Conservation (phyloP, 352 stramenopile genomes). For the Globisporangium rhizosaccharum region DNA sequence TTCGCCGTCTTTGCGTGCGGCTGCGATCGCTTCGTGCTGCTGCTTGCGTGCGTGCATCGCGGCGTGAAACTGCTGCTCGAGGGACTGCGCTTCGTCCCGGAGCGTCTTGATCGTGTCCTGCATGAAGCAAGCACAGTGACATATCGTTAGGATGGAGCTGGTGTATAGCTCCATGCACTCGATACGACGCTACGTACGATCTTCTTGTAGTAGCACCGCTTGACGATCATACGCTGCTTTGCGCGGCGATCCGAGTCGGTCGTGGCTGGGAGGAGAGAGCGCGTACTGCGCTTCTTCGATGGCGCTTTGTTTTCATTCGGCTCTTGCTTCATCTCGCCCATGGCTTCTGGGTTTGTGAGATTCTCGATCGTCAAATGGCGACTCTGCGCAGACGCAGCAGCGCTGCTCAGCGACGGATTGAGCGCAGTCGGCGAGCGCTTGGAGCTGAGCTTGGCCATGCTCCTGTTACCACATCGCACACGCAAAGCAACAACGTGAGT, state of each 20-base stretch:
- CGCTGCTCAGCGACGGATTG: constrained; percentile 4
- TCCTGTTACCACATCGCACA: background rate
- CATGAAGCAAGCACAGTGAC: background rate
- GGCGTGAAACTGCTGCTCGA: constrained; percentile 35
- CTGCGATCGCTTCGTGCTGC: constrained; percentile 21
- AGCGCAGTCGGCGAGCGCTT: constrained; percentile 15
- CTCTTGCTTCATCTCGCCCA: constrained; percentile 15
- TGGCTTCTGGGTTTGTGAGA: constrained; percentile 13
- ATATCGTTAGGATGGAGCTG: too few species aligned
- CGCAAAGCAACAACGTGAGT: background rate
- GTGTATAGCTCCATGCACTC: too few species aligned
- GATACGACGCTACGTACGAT: constrained; percentile 37
- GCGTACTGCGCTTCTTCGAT: constrained; percentile 46
- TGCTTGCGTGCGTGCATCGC: constrained; percentile 31
- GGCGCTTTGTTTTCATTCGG: background rate
- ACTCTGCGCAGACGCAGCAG: background rate
- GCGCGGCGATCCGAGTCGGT: constrained; percentile 49
- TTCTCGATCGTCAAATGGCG: constrained; percentile 12
- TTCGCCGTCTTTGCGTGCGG: constrained; percentile 5
- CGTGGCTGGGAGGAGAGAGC: constrained; percentile 23
- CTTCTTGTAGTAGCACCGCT: constrained; percentile 78
- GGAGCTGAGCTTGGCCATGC: constrained; percentile 16
- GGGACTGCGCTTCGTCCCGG: constrained; percentile 33
- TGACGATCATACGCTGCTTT: constrained; percentile 69
- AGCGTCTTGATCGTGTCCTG: constrained; percentile 69